Evolutionary conservation across 2,329 filamentous ascomycete genomes (phyloP).

Genomic region (Colletotrichum scovillei): DNA sequence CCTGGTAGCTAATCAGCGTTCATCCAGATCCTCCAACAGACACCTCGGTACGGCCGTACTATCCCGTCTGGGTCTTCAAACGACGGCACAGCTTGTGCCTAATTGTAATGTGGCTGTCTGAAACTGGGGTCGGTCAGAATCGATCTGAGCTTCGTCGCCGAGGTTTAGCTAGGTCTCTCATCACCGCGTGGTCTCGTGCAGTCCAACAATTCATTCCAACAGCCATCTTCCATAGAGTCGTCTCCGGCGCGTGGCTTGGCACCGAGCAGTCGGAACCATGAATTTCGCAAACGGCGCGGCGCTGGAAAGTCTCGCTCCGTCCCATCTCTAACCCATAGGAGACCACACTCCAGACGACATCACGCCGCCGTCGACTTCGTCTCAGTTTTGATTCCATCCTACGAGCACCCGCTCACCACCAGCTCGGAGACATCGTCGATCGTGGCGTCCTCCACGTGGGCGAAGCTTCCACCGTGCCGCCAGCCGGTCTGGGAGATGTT

Average conservation of each 20-base stretch:
- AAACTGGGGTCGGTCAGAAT: background rate
- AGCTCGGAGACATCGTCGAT: background rate
- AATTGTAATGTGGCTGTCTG: conserved; percentile 4
- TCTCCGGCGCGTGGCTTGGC: conserved; percentile 6
- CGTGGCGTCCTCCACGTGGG: conserved; percentile 19
- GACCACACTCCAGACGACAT: background rate
- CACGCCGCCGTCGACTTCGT: background rate
- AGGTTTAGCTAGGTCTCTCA: background rate
- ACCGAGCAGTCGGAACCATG: conserved; percentile 4
- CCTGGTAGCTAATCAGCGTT: conserved; percentile 4
- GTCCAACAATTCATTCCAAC: background rate
- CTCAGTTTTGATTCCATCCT: background rate
- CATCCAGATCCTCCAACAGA: background rate
- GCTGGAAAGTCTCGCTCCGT: background rate
- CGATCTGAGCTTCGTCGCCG: background rate
- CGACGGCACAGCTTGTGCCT: conserved; percentile 6
- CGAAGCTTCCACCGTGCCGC: conserved; percentile 2
- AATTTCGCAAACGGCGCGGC: background rate
- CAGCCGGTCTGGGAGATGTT: background rate
- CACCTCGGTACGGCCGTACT: background rate
- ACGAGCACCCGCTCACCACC: background rate
- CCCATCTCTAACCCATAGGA: background rate
- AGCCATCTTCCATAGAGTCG: background rate
- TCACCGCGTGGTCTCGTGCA: background rate
- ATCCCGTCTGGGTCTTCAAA: background rate